Conservation (phyloP, 2,329 filamentous ascomycete genomes). For the Huntiella bhutanensis region DNA sequence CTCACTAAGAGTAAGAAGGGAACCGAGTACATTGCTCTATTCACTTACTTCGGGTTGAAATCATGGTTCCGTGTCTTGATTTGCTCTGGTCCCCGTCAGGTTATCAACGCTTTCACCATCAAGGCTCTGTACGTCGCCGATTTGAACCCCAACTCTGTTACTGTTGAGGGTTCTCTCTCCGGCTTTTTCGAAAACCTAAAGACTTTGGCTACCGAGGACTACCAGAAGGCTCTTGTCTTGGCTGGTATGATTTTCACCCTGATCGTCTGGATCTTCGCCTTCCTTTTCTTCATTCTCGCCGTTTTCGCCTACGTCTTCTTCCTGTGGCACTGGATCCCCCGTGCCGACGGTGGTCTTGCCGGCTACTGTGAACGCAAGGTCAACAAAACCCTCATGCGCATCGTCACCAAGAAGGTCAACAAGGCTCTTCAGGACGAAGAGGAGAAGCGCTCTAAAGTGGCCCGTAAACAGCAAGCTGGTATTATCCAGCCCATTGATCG, state of each 20-base stretch:
- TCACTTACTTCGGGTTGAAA: constrained; percentile 67
- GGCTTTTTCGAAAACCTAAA: constrained; percentile 74
- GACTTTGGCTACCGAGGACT: constrained; percentile 51
- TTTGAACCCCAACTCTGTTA: constrained; percentile 26
- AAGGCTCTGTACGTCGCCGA: constrained; percentile 65
- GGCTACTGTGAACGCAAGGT: constrained; percentile 86
- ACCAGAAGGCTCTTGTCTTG: constrained; percentile 63
- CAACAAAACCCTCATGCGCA: constrained; percentile 64
- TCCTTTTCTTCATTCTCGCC: constrained; percentile 56
- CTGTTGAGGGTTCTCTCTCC: constrained; percentile 42
- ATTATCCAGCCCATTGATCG: constrained; percentile 31
- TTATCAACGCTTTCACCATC: constrained; percentile 74
- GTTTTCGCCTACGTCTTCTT: constrained; percentile 70
- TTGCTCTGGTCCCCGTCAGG: constrained; percentile 81
- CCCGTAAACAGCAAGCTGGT: constrained; percentile 30
- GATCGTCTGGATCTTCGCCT: constrained; percentile 70
- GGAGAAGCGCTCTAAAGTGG: constrained; percentile 33
- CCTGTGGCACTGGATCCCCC: constrained; percentile 80
- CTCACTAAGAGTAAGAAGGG: constrained; percentile 84
- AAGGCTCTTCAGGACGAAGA: constrained; percentile 71
- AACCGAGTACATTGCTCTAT: constrained; percentile 74
- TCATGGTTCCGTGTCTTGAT: constrained; percentile 77
- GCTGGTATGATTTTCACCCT: constrained; percentile 86
- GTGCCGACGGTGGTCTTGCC: constrained; percentile 57
- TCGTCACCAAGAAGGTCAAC: constrained; percentile 74